Base-by-base conservation (phyloP, 192 early-diverging fungal genomes). In the Chytriomyces confervae region DNA sequence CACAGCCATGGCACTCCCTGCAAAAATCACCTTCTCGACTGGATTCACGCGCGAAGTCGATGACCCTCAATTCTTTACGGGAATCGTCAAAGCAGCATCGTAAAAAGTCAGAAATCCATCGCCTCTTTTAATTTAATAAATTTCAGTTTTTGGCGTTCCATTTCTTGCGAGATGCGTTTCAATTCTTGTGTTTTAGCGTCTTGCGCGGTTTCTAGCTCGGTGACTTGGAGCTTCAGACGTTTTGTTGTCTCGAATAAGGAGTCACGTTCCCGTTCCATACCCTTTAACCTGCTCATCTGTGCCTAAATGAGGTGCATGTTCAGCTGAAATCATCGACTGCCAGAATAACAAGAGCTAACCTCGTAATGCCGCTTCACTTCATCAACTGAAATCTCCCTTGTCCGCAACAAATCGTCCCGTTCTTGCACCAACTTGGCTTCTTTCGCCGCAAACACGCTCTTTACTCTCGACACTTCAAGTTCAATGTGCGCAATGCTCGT, bases 401-500 rank as follows among this genome's bases (percentile, higher is more conserved):
- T 62, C 50, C 78, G 49, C 13, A 84, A 45, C 16, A 77, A 61
- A 44, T 61, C 71, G 18, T 82, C 69, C 18, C 67, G 79, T 43
- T 86, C 84, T 71, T 77, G 62, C 20, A 70, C n/a, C 50, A 83
- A 72, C 46, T 82, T 80, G 53, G 82, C 78, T 62, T 88, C 85
- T 63, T 89, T 89, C 5, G 81, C 80, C 57, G 82, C 75, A 53
- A 84, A 88, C 1, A 77, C 72, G 1, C 50, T 57, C 57, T 79
- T 82, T 3, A 86, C 77, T 47, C 75, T 79, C 9, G 53, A 65
- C 11, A 87, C 86, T 66, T 90, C 89, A 13, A 79, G 63, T 69
- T 90, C 89, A 49, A 90, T 90, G 69, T 63, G 64, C 36, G 86
- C 80, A 49, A 90, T 89, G 79, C 87, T 88, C 6, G 81, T 79